These are phyloP conservation scores for Coemansia sp. DNA, from an alignment of 192 early-diverging fungal species.

Conservation along the genomic window DNA sequence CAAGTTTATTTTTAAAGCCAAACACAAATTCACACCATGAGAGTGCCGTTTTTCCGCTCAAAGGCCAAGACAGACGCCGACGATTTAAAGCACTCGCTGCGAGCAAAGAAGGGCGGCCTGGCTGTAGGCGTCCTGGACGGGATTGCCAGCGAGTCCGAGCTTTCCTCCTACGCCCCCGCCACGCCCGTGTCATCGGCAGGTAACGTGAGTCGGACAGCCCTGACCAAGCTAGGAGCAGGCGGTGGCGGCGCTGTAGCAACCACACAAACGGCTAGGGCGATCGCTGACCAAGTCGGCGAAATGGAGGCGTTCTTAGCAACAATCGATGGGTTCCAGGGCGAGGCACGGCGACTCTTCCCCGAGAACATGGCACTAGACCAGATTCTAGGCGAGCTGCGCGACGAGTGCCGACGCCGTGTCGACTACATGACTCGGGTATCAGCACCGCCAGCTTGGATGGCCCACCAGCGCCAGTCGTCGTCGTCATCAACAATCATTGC, in stretches of 20 bases:
- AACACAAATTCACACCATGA: constrained; percentile 14
- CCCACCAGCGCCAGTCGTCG: constrained; percentile 17
- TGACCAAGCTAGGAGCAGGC: neutral
- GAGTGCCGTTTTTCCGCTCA: constrained; percentile 45
- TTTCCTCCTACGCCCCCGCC: constrained; percentile 2
- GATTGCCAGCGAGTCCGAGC: constrained; percentile 21
- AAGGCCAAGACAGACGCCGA: constrained; percentile 6
- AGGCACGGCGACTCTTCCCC: constrained; percentile 41
- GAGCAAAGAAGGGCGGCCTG: constrained; percentile 3
- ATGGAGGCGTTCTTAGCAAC: constrained; percentile 27
- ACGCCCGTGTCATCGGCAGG: constrained; percentile 3
- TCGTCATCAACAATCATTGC: constrained; percentile 21
- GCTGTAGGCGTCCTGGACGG: constrained; percentile 3
- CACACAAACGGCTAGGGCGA: constrained; percentile 8
- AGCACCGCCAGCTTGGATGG: constrained; percentile 32
- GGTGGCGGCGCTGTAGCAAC: neutral
- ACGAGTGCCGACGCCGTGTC: constrained; percentile 45
- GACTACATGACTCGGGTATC: constrained; percentile 48
- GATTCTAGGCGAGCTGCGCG: constrained; percentile 45
- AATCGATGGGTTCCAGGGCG: constrained; percentile 37
- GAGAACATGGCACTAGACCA: constrained; percentile 43
- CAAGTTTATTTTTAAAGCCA: neutral
- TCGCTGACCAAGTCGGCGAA: constrained; percentile 25
- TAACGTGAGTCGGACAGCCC: neutral
- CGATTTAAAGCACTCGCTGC: neutral